These are phyloP conservation scores for Nissolia schottii DNA, from an alignment of 306 rosid species.

Conservation along the genomic window DNA sequence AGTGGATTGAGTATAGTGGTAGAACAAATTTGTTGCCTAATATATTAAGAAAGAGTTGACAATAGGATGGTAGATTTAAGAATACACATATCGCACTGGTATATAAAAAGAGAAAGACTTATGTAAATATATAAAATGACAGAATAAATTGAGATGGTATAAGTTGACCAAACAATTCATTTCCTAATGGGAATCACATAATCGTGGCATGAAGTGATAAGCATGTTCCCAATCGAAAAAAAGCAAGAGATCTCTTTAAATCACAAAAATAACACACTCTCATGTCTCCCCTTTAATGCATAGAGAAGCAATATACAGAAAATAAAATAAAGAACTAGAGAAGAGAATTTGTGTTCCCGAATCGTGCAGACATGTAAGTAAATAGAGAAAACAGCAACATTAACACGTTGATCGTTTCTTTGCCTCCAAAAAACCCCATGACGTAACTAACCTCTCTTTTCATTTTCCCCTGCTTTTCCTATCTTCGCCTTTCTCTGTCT, in stretches of 20 bases:
- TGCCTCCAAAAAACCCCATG: conserved; percentile 23
- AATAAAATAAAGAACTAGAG: not conserved
- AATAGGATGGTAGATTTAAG: too few relatives aligned
- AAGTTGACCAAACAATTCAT: not conserved
- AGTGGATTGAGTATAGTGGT: too few relatives aligned
- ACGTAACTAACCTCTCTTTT: conserved; percentile 10
- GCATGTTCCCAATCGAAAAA: not conserved
- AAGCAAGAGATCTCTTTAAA: not conserved
- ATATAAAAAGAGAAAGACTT: not conserved
- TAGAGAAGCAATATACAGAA: not conserved
- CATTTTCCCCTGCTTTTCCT: conserved; percentile 17
- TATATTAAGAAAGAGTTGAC: too few relatives aligned
- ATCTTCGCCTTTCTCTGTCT: conserved; percentile 10
- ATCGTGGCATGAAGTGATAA: not conserved
- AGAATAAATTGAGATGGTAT: not conserved
- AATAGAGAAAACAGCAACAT: not conserved
- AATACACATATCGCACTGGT: too few relatives aligned
- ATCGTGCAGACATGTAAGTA: not conserved
- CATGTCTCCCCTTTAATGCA: not conserved
- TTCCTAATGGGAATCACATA: not conserved
- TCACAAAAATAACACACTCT: not conserved
- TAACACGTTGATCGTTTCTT: conserved; percentile 29
- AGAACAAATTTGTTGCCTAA: too few relatives aligned
- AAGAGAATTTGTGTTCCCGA: not conserved
- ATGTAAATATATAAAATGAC: too few relatives aligned